phyloP scores from a whole-genome alignment of 345 rosid genomes.

The Ricinus communis region DNA sequence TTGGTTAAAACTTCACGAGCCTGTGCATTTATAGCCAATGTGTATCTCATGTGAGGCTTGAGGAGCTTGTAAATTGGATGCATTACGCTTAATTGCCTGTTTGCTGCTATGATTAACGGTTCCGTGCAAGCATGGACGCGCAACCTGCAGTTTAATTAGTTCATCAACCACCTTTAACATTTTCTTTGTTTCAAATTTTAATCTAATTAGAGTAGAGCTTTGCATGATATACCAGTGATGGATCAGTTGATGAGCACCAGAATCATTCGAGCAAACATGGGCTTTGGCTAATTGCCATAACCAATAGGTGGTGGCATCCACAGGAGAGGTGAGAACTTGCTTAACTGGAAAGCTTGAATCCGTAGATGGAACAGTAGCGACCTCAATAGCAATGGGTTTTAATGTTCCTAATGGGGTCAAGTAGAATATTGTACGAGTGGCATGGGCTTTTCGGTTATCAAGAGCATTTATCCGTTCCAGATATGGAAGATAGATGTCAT shows the following conservation, averaged over 20 bases:
- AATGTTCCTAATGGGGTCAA: constrained; percentile 65
- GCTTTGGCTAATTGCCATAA: constrained; percentile 91
- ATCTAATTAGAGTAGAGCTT: too few relatives aligned
- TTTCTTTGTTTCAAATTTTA: too few relatives aligned
- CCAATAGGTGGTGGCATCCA: constrained; percentile 77
- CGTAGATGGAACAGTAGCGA: constrained; percentile 61
- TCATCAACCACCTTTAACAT: neutral
- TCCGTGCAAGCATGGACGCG: constrained; percentile 83
- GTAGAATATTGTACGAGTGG: constrained; percentile 75
- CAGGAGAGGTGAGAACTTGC: constrained; percentile 74
- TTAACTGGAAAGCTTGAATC: constrained; percentile 45
- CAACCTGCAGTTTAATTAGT: constrained; percentile 35
- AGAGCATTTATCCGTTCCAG: constrained; percentile 68
- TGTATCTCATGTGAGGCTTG: constrained; percentile 93
- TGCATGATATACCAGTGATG: constrained; percentile 59
- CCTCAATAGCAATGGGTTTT: constrained; percentile 87
- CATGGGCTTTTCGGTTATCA: constrained; percentile 83
- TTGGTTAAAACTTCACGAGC: constrained; percentile 70
- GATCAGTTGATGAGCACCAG: constrained; percentile 87
- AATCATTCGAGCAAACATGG: constrained; percentile 86
- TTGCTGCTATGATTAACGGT: constrained; percentile 93
- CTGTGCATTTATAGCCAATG: constrained; percentile 72
- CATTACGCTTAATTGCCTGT: constrained; percentile 88
- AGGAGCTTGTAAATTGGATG: constrained; percentile 86
- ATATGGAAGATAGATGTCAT: constrained; percentile 78